These are phyloP conservation scores for Phlebiopsis gigantea DNA, from an alignment of 768 basidiomycete genomes.

Conservation along the genomic window DNA sequence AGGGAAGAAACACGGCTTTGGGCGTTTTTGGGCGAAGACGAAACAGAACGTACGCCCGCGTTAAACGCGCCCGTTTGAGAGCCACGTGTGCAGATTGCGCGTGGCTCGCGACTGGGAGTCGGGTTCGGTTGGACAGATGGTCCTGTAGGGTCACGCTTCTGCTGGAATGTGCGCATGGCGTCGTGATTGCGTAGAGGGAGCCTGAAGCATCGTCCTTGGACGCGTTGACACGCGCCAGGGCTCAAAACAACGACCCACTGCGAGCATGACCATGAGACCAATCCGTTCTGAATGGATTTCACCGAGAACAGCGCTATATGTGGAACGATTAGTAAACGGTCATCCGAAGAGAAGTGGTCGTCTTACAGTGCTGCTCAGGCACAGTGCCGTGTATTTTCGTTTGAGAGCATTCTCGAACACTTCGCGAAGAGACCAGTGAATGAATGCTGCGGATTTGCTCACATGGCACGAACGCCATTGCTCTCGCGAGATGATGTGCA, in stretches of 20 bases:
- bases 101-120: neutral
- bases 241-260: neutral
- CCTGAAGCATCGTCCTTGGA: neutral
- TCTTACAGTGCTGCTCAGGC: neutral
- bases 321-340: neutral
- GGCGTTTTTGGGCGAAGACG: neutral
- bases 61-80: neutral
- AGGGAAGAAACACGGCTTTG: neutral
- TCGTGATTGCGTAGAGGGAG: neutral
- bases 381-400: neutral
- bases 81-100: constrained; percentile 1
- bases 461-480: neutral
- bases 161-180: neutral
- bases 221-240: neutral
- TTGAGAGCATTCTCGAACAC: neutral
- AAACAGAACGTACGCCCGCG: neutral
- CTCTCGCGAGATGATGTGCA: neutral
- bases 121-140: neutral
- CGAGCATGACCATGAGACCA: neutral
- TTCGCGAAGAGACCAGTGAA: neutral
- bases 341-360: neutral
- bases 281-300: neutral
- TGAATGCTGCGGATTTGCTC: neutral
- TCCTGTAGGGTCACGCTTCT: neutral
- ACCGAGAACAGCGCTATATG: neutral